Evolutionary conservation across 768 basidiomycete genomes (phyloP).

Genomic region (Mycena capillaripes): DNA sequence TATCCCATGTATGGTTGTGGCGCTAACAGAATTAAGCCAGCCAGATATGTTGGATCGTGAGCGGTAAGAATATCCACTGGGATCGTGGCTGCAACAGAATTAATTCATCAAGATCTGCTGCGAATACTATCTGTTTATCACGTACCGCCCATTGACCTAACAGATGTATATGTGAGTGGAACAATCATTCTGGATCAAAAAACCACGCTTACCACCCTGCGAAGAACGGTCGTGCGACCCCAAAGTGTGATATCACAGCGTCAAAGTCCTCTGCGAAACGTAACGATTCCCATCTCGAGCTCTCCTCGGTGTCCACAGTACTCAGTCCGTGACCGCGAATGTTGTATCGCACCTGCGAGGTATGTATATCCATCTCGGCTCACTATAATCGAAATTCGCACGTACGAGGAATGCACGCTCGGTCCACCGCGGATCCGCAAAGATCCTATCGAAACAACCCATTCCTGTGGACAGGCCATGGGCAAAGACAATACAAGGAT

Average conservation of each 20-base stretch:
- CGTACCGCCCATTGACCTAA: background rate
- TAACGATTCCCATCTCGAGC: background rate
- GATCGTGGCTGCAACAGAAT: background rate
- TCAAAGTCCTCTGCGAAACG: conserved; percentile 1
- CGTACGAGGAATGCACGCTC: background rate
- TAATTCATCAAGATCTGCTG: background rate
- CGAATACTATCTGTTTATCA: background rate
- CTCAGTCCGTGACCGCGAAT: background rate
- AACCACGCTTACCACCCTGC: background rate
- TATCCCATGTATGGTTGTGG: background rate
- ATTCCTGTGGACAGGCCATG: background rate
- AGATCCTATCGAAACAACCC: background rate
- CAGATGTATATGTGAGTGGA: background rate
- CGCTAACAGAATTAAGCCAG: background rate
- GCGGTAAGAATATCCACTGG: background rate
- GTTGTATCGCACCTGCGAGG: background rate
- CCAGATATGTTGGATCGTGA: background rate
- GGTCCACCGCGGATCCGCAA: background rate
- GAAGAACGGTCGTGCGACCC: background rate
- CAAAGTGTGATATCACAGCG: background rate
- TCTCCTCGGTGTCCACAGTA: background rate
- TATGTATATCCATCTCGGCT: background rate
- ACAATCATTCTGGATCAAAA: background rate
- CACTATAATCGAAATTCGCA: background rate
- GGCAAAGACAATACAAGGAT: background rate